These are phyloP conservation scores for Phytophthora pseudosyringae DNA, from an alignment of 352 stramenopile genomes.

Conservation along the genomic window DNA sequence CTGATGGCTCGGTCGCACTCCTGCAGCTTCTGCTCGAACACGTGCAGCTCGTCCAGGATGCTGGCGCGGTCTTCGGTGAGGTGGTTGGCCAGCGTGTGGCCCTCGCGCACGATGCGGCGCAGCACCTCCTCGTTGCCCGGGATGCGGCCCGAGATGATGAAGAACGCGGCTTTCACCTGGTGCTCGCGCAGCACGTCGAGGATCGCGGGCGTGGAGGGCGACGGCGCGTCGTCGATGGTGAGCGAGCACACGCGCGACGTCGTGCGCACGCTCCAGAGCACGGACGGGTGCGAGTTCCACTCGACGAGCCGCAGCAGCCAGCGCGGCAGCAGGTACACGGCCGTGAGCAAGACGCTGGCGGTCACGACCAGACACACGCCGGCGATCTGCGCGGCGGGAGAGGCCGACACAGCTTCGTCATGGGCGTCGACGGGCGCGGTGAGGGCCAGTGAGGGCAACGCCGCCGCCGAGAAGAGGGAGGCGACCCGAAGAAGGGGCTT, in stretches of 20 bases:
- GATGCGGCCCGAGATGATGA: constrained; percentile 84
- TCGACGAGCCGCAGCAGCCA: constrained; percentile 75
- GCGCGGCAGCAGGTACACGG: constrained; percentile 72
- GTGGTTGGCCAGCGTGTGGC: constrained; percentile 82
- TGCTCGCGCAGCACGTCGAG: constrained; percentile 74
- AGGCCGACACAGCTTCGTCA: background rate
- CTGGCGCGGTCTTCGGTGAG: constrained; percentile 82
- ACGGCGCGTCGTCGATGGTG: constrained; percentile 85
- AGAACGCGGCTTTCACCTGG: constrained; percentile 82
- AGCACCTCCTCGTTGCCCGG: constrained; percentile 71
- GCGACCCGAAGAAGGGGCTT: constrained; percentile 1
- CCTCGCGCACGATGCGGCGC: constrained; percentile 78
- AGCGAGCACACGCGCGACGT: constrained; percentile 62
- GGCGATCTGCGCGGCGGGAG: constrained; percentile 20
- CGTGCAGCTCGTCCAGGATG: constrained; percentile 77
- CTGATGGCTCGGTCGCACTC: constrained; percentile 76
- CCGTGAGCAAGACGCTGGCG: constrained; percentile 42
- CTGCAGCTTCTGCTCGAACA: constrained; percentile 85
- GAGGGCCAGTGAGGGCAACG: background rate
- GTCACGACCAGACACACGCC: constrained; percentile 35
- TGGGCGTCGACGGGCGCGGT: background rate
- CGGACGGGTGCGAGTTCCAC: constrained; percentile 70
- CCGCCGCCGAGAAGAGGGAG: background rate
- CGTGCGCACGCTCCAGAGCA: constrained; percentile 79
- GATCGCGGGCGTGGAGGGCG: constrained; percentile 61